Conservation (phyloP, 192 early-diverging fungal genomes). For the Backusella tarrabulga region DNA sequence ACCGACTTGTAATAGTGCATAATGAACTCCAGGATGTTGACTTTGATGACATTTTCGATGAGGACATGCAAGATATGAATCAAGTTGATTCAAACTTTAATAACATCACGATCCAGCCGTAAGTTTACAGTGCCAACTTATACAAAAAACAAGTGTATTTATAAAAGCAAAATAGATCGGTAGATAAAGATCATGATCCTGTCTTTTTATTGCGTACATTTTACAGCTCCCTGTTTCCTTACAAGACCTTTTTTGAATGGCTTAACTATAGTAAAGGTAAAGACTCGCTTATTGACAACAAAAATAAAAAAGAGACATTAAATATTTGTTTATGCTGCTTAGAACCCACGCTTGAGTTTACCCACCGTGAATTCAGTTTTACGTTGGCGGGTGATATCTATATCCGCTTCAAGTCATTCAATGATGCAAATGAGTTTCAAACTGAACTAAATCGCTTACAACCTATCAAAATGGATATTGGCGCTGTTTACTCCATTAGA, state of each 20-base stretch:
- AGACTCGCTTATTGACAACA: neutral
- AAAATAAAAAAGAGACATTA: neutral
- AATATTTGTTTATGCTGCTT: neutral
- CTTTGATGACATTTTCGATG: neutral
- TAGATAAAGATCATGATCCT: neutral
- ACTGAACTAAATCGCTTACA: slow-evolving; percentile 68
- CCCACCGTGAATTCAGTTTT: slow-evolving; percentile 92
- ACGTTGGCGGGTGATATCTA: slow-evolving; percentile 78
- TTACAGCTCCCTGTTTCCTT: slow-evolving; percentile 68
- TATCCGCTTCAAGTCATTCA: slow-evolving; percentile 89
- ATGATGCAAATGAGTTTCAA: slow-evolving; percentile 67
- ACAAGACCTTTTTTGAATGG: slow-evolving; percentile 79
- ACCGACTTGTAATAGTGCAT: neutral
- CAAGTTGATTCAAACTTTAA: neutral
- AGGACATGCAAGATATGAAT: neutral
- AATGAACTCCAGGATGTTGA: neutral
- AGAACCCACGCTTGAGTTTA: slow-evolving; percentile 70
- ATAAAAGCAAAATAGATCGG: neutral
- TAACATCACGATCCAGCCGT: neutral
- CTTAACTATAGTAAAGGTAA: slow-evolving; percentile 75
- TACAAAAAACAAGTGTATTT: neutral
- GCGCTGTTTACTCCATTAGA: slow-evolving; percentile 86
- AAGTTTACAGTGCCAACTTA: neutral
- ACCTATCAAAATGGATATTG: slow-evolving; percentile 96
- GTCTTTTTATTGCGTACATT: neutral